Conservation (phyloP, 192 early-diverging fungal species). For the Backusella circina region DNA sequence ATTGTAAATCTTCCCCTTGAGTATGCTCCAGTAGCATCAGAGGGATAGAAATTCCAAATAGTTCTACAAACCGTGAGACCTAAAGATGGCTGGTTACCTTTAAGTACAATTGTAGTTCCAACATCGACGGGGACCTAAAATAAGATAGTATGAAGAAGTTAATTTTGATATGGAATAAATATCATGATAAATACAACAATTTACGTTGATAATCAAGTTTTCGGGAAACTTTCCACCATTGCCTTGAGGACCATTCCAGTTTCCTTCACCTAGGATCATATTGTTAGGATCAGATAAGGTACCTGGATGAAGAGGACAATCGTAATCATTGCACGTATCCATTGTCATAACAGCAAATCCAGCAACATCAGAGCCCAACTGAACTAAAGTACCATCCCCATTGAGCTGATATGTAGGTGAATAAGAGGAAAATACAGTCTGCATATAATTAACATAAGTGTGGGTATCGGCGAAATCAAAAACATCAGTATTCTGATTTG, state of each 20-base stretch:
- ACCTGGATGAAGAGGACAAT: not conserved
- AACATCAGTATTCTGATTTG: not conserved
- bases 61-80: not conserved
- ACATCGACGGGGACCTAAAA: not conserved
- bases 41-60: not conserved
- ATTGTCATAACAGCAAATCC: not conserved
- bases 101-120: not conserved
- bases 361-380: not conserved
- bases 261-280: not conserved
- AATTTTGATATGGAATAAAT: not conserved
- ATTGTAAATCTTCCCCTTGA: not conserved
- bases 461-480: not conserved
- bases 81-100: not conserved
- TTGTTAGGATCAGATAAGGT: not conserved
- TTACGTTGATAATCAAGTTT: not conserved
- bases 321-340: not conserved
- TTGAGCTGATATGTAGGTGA: not conserved
- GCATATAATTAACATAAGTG: not conserved
- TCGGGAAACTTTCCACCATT: not conserved
- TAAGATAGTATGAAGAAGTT: not conserved
- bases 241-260: not conserved
- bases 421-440: not conserved
- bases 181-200: not conserved
- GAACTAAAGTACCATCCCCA: not conserved
- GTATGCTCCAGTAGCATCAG: not conserved